Base-by-base conservation (phyloP, 139 green algal genomes). In the Trebouxia sp. region DNA sequence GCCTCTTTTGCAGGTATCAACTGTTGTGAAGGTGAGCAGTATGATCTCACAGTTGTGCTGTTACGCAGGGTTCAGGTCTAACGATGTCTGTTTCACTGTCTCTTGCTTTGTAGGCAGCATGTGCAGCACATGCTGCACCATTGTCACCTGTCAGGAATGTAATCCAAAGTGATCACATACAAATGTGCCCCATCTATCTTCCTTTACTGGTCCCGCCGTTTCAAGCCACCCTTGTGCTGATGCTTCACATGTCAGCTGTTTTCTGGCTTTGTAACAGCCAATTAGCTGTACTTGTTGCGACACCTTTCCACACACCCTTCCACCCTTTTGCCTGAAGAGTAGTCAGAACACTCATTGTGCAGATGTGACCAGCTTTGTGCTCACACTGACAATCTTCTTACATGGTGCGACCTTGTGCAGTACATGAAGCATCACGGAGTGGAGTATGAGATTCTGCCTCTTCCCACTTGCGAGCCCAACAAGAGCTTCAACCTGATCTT, bases 401-500 rank as follows among this genome's bases (percentile, higher is more conserved):
- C 7, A 37, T 12, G 24, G 5, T 56, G 7, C 39, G 22, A 8
- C n/a, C 10, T 69, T 28, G 26, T 79, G 77, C 51, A 83, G 75
- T 91, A 89, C 84, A 83, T 91, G 70, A 48, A 42, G 14, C 48
- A 85, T 38, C 82, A 91, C 38, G 78, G 75, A 43, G 85, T 89
- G 42, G 82, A 86, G 35, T 75, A 43, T 42, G 12, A 83, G 30
- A 75, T 91, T 24, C 65, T 89, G 32, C 30, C 79, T 28, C 82
- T 91, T 35, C 84, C 82, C 12, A 87, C 84, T 3, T 78, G 76
- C 51, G 87, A 91, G 79, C 80, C 81, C 41, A 89, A 91, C 82
- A 91, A 91, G 70, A 75, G 81, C 51, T 85, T 91, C 45, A 81
- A 87, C 37, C 82, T 88, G 15, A 85, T 91, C 4, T 86, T 80